Evolutionary conservation across 179 eudicot species (phyloP), one percentile per base, ranked within the genome.

Genomic region (Kewa caespitosa): DNA sequence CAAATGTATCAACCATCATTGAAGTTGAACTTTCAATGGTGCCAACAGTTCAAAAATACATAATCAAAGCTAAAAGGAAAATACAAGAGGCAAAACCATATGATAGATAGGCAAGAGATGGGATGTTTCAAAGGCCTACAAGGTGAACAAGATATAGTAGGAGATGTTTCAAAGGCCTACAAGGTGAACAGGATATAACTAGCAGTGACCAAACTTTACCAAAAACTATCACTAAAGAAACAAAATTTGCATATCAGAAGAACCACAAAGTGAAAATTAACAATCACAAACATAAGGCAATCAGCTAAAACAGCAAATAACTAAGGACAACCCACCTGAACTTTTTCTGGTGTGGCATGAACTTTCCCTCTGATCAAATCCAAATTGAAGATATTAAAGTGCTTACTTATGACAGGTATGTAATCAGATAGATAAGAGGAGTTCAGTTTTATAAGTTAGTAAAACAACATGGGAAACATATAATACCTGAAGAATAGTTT

Each of bases 241-340:
- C 34, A 80, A 70, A 46, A 37, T 18, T 18, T 38, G 42, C 46
- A 62, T 34, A 52, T 30, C 61, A 42, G 23, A 65, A 33, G 10
- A 65, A 39, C 25, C 25, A 48, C 38, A 28, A 17, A 31, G 34
- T 30, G 38, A 57, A 73, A 67, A 65, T 27, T 36, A 25, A 57
- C 48, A 34, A 48, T 67, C 27, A 27, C 68, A 62, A 52, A 43
- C 72, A 74, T 50, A 62, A 74, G 60, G 43, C 55, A 65, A n/a
- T n/a, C n/a, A 72, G 23, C 60, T 41, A 67, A 63, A 27, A 30
- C 27, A 72, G 18, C 54, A 52, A 65, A 38, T 30, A 28, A 60
- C 30, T 61, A 75, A 72, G 67, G 27, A 66, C 2, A 46, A 32
- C 77, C 82, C 85, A 82, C 74, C 72, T 74, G 3, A 63, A 59